A percentile compares a stretch with the other conserved stretches of the same genome.
Evolutionary conservation across 2,329 filamentous ascomycete genomes (phyloP).

Genomic region (Xylariaceae sp.): DNA sequence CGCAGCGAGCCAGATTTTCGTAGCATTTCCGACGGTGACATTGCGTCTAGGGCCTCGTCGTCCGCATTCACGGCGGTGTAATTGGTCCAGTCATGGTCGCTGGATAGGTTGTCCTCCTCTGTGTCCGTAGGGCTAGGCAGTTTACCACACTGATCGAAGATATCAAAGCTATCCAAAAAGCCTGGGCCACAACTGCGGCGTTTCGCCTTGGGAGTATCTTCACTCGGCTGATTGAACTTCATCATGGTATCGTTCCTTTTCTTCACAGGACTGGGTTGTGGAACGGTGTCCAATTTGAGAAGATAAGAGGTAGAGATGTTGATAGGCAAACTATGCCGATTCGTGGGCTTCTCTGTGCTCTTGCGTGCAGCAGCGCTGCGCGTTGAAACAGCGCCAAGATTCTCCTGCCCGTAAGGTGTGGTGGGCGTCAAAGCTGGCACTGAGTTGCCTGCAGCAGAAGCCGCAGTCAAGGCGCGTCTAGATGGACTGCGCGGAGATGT

Average conservation of each 20-base stretch:
- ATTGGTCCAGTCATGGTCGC: constrained; percentile 51
- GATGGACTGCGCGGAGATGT: constrained; percentile 71
- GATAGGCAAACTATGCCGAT: constrained; percentile 51
- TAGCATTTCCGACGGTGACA: constrained; percentile 52
- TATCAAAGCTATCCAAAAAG: constrained; percentile 61
- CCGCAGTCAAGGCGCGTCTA: constrained; percentile 68
- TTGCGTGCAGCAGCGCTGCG: constrained; percentile 41
- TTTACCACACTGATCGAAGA: constrained; percentile 60
- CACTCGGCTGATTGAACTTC: constrained; percentile 72
- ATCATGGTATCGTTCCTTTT: constrained; percentile 87
- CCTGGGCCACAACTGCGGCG: constrained; percentile 77
- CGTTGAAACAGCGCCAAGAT: constrained; percentile 31
- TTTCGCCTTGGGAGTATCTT: constrained; percentile 85
- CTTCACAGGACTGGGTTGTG: constrained; percentile 76
- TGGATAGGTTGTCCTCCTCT: constrained; percentile 45
- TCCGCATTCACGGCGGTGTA: constrained; percentile 30
- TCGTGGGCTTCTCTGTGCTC: constrained; percentile 43
- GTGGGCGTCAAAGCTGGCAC: constrained; percentile 41
- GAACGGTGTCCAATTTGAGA: constrained; percentile 45
- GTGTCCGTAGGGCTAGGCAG: constrained; percentile 44
- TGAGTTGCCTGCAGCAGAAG: constrained; percentile 66
- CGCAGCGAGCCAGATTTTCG: constrained; percentile 72
- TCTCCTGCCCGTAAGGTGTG: constrained; percentile 41
- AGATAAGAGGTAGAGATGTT: constrained; percentile 52
- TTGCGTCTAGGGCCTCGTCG: constrained; percentile 43